Evolutionary conservation across 352 stramenopile genomes (phyloP).

Genomic region (Phytophthora sp.): DNA sequence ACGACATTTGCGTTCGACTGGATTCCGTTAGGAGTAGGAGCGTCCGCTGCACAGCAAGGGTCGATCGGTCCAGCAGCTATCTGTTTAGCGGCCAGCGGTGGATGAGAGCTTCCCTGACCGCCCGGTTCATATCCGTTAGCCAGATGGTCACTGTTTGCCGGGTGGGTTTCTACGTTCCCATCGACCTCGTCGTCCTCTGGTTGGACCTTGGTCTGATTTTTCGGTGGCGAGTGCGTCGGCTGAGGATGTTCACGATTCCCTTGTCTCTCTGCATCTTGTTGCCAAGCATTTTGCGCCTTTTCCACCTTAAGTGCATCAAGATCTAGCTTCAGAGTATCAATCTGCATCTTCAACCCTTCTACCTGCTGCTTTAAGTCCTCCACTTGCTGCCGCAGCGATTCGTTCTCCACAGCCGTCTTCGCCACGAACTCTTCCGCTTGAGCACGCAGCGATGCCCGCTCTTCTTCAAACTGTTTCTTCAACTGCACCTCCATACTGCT

Average conservation of each 20-base stretch:
- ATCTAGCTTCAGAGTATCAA: slow-evolving; percentile 24
- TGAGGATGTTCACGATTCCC: slow-evolving; percentile 6
- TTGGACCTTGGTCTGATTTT: slow-evolving; percentile 24
- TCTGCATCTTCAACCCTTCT: slow-evolving; percentile 27
- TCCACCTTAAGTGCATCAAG: slow-evolving; percentile 16
- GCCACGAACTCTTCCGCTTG: slow-evolving; percentile 63
- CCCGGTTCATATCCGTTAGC: neutral
- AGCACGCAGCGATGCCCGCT: slow-evolving; percentile 46
- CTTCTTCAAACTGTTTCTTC: slow-evolving; percentile 51
- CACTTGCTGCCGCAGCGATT: slow-evolving; percentile 36
- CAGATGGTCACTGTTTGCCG: slow-evolving; percentile 3
- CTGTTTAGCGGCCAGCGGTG: neutral
- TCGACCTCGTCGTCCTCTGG: slow-evolving; percentile 3
- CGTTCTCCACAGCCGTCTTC: slow-evolving; percentile 56
- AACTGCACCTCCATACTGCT: slow-evolving; percentile 62
- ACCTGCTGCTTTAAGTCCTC: slow-evolving; percentile 36
- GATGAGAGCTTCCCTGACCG: neutral
- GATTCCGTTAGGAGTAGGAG: neutral
- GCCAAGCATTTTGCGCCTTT: slow-evolving; percentile 8
- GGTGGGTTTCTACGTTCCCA: neutral
- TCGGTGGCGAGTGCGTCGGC: slow-evolving; percentile 17
- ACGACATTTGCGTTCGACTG: neutral
- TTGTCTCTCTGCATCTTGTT: slow-evolving; percentile 10
- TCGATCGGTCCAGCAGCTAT: neutral
- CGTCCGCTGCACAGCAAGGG: neutral